phyloP scores from a whole-genome alignment of 164 flowering plant species.

The Litsea cubeba region DNA sequence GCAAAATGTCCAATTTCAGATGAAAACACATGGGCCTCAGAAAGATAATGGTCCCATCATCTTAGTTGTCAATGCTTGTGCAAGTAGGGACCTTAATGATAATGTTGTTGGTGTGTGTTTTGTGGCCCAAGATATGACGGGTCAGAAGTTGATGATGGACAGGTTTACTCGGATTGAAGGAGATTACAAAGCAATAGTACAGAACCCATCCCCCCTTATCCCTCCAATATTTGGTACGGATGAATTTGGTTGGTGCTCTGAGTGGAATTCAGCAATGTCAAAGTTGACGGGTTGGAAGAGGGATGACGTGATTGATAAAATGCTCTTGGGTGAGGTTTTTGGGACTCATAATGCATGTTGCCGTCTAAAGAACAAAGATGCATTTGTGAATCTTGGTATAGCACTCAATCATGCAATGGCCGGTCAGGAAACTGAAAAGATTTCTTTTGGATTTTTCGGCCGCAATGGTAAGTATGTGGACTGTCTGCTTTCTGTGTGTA shows the following conservation, averaged over 20 bases:
- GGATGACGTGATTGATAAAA: slow-evolving; percentile 73
- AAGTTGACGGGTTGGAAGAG: slow-evolving; percentile 70
- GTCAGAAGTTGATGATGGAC: slow-evolving; percentile 85
- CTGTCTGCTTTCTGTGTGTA: slow-evolving; percentile 76
- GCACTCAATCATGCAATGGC: slow-evolving; percentile 73
- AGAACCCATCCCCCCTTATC: slow-evolving; percentile 80
- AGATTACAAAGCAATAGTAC: slow-evolving; percentile 85
- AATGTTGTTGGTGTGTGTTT: slow-evolving; percentile 90
- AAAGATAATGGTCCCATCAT: slow-evolving; percentile 56
- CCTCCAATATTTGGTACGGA: slow-evolving; percentile 95
- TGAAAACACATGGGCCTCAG: slow-evolving; percentile 57
- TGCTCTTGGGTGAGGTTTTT: slow-evolving; percentile 91
- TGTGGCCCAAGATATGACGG: slow-evolving; percentile 88
- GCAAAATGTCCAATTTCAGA: slow-evolving; percentile 72
- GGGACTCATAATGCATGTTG: slow-evolving; percentile 70
- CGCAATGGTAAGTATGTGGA: slow-evolving; percentile 73
- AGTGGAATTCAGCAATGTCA: slow-evolving; percentile 92
- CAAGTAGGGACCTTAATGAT: slow-evolving; percentile 70
- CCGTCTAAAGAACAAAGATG: slow-evolving; percentile 78
- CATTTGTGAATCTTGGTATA: slow-evolving; percentile 73
- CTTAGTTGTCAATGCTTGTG: slow-evolving; percentile 91
- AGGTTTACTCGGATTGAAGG: slow-evolving; percentile 96
- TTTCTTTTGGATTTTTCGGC: slow-evolving; percentile 68
- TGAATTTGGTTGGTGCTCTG: slow-evolving; percentile 96
- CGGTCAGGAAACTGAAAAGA: slow-evolving; percentile 72